A percentile compares a stretch with the other conserved stretches of the same genome.
These are phyloP conservation scores for Colletotrichum euphorbiae DNA, from an alignment of 2,329 filamentous ascomycete genomes.

Conservation along the genomic window DNA sequence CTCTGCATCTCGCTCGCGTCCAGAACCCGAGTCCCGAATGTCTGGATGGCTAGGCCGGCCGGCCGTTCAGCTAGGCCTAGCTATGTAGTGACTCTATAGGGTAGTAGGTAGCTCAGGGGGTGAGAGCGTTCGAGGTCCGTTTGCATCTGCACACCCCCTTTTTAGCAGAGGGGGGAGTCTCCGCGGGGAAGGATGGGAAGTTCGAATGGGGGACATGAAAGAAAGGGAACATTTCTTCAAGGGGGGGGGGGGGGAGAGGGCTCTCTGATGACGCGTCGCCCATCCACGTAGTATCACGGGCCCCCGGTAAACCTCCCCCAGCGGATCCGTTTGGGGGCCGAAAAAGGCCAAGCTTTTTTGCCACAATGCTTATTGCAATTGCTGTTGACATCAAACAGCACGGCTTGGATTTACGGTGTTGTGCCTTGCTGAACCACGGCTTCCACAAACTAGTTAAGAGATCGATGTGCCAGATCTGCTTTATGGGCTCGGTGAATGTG, in stretches of 20 bases:
- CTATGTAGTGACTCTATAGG: too few relatives aligned
- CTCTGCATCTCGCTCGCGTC: background rate
- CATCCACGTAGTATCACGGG: slow-evolving; percentile 32
- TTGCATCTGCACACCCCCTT: slow-evolving; percentile 7
- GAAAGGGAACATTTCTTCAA: background rate
- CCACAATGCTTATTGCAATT: slow-evolving; percentile 35
- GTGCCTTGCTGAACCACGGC: background rate
- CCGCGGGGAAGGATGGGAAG: slow-evolving; percentile 1
- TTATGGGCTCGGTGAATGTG: background rate
- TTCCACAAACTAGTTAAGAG: background rate
- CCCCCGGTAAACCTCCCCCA: slow-evolving; percentile 8
- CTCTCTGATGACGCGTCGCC: slow-evolving; percentile 19
- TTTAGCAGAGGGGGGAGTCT: background rate
- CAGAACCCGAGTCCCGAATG: slow-evolving; percentile 2
- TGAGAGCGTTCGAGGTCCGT: background rate
- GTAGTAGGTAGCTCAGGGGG: slow-evolving; percentile 5
- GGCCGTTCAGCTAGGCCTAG: background rate
- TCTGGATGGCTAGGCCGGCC: background rate
- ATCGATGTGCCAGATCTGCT: background rate
- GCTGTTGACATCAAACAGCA: slow-evolving; percentile 32
- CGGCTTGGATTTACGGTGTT: background rate
- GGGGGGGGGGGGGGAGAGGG: background rate
- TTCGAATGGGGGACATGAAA: slow-evolving; percentile 6
- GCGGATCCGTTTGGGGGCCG: slow-evolving; percentile 23
- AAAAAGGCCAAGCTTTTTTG: slow-evolving; percentile 31